Conservation (phyloP, 306 rosid species). For the Corylus americana region DNA sequence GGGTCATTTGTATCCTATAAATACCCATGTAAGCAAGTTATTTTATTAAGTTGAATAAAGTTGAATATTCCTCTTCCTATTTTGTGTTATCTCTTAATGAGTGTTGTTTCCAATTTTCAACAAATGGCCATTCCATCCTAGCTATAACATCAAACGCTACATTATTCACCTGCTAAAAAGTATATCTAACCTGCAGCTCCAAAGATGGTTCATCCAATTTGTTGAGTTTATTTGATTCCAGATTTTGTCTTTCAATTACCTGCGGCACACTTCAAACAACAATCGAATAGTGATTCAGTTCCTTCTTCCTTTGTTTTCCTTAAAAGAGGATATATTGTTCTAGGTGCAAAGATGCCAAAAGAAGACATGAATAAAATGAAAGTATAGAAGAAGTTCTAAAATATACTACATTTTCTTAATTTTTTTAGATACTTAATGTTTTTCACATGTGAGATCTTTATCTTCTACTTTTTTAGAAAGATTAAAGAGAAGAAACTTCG, state of each 20-base stretch:
- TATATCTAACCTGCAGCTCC: constrained; percentile 33
- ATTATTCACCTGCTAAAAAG: background rate
- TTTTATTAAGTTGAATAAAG: no score
- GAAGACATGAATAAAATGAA: background rate
- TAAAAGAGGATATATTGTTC: no score
- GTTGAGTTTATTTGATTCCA: constrained; percentile 12
- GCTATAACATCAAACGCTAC: no score
- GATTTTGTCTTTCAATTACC: constrained; percentile 24
- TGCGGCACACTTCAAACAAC: constrained; percentile 27
- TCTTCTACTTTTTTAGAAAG: background rate
- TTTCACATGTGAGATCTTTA: no score
- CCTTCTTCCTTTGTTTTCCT: background rate
- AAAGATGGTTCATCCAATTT: constrained; percentile 22
- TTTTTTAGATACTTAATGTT: no score
- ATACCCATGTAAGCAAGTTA: no score
- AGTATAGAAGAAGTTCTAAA: background rate
- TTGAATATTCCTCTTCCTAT: no score
- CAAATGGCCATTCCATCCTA: background rate
- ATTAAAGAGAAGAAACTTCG: background rate
- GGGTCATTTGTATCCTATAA: no score
- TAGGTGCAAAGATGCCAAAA: no score
- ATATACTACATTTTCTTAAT: background rate
- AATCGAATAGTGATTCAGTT: background rate
- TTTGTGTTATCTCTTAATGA: no score
- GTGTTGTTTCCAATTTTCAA: background rate